phyloP scores from a whole-genome alignment of 1,284 basidiomycete species.

The Cutaneotrichosporon sp. region DNA sequence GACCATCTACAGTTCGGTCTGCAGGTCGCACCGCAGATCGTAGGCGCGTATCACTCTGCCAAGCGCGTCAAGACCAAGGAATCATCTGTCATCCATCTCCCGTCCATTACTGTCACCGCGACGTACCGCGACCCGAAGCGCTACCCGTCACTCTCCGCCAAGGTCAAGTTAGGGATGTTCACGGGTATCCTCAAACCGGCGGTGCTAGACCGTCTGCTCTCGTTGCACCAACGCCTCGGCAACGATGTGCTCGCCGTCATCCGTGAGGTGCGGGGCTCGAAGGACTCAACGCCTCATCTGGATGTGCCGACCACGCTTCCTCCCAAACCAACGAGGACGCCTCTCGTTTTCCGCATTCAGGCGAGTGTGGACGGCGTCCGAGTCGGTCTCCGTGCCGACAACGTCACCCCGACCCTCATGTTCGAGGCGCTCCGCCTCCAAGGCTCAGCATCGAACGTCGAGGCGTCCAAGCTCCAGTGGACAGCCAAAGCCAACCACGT shows the following conservation, averaged over 20 bases:
- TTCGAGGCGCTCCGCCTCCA: slow-evolving; percentile 43
- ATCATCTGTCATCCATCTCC: slow-evolving; percentile 34
- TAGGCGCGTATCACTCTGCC: slow-evolving; percentile 40
- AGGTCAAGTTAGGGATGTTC: slow-evolving; percentile 46
- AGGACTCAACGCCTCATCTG: background rate
- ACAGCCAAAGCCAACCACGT: slow-evolving; percentile 45
- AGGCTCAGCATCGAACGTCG: slow-evolving; percentile 34
- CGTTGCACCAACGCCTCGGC: slow-evolving; percentile 44
- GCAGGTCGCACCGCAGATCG: slow-evolving; percentile 37
- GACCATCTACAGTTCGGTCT: slow-evolving; percentile 36
- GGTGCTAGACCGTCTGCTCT: slow-evolving; percentile 47
- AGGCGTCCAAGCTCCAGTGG: slow-evolving; percentile 37
- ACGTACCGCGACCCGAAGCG: slow-evolving; percentile 14
- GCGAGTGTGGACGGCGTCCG: slow-evolving; percentile 38
- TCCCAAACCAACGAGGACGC: background rate
- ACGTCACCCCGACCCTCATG: slow-evolving; percentile 43
- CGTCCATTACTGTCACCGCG: slow-evolving; percentile 28
- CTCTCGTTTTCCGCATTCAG: slow-evolving; percentile 31
- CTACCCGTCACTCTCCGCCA: slow-evolving; percentile 27
- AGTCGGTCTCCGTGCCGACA: slow-evolving; percentile 46
- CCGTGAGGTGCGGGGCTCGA: slow-evolving; percentile 20
- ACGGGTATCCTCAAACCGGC: slow-evolving; percentile 49
- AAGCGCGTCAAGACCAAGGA: slow-evolving; percentile 34
- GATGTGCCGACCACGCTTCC: background rate
- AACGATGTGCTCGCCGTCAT: slow-evolving; percentile 38